Evolutionary conservation across 1,284 basidiomycete genomes (phyloP).

Genomic region (Pseudozyma sp.): DNA sequence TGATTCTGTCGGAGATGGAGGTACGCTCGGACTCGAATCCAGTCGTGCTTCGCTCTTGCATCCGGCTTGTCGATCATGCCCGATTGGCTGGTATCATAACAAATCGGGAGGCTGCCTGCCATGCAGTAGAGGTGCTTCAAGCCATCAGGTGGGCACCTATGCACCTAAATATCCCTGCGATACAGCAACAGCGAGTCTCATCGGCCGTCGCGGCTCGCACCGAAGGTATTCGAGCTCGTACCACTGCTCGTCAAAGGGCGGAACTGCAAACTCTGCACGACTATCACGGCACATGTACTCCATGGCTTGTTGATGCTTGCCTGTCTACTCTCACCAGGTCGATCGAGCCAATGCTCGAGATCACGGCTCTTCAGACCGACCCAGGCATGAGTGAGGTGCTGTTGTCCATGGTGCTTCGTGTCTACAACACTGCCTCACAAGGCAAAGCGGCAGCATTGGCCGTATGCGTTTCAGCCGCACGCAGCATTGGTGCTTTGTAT

Average conservation of each 20-base stretch:
- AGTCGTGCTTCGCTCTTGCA: constrained; percentile 31
- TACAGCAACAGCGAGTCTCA: constrained; percentile 16
- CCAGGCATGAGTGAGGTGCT: not conserved
- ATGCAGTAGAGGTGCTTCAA: constrained; percentile 33
- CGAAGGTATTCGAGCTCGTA: constrained; percentile 30
- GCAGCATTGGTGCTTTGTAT: constrained; percentile 19
- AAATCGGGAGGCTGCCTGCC: constrained; percentile 19
- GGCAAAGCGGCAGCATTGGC: constrained; percentile 33
- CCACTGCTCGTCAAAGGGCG: constrained; percentile 18
- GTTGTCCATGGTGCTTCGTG: constrained; percentile 14
- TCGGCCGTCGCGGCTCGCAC: constrained; percentile 12
- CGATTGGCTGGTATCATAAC: constrained; percentile 12
- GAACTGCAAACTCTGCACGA: constrained; percentile 16
- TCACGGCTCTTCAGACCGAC: not conserved
- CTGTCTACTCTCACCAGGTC: constrained; percentile 12
- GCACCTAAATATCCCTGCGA: constrained; percentile 14
- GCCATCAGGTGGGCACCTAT: constrained; percentile 30
- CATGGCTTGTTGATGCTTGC: constrained; percentile 37
- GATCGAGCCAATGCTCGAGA: not conserved
- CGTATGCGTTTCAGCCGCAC: constrained; percentile 34
- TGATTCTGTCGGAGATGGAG: constrained; percentile 42
- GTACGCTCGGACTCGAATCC: constrained; percentile 34
- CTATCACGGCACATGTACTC: constrained; percentile 29
- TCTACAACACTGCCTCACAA: constrained; percentile 29
- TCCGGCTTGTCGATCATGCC: constrained; percentile 24